Evolutionary conservation across 805 yeast species (phyloP).

Genomic region (Yueomyces sinensis): DNA sequence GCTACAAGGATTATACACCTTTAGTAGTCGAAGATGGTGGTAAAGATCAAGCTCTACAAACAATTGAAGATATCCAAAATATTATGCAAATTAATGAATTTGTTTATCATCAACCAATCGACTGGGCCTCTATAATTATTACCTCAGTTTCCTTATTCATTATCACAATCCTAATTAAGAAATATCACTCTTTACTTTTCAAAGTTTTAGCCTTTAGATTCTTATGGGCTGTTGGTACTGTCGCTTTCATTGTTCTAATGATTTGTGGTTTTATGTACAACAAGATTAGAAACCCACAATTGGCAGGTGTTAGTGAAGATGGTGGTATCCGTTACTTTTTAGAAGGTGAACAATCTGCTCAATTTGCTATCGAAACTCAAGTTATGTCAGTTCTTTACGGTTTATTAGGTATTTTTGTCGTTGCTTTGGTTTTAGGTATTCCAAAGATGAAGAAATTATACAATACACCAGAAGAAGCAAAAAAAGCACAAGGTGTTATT

Average conservation of each 20-base stretch:
- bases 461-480: constrained; percentile 21
- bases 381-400: constrained; percentile 66
- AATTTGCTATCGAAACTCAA: constrained; percentile 84
- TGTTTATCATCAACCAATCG: constrained; percentile 23
- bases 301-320: constrained; percentile 29
- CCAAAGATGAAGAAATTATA: constrained; percentile 25
- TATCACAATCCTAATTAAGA: constrained; percentile 23
- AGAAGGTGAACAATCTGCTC: constrained; percentile 56
- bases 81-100: constrained; percentile 17
- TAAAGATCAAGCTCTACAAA: constrained; percentile 21
- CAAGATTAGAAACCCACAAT: constrained; percentile 58
- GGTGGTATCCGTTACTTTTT: constrained; percentile 40
- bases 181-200: constrained; percentile 24
- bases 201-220: constrained; percentile 35
- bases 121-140: constrained; percentile 26
- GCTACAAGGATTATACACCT: constrained; percentile 16
- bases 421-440: constrained; percentile 44
- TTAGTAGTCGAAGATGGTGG: constrained; percentile 24
- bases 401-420: constrained; percentile 42
- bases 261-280: constrained; percentile 91
- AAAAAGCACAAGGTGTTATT: constrained; percentile 32
- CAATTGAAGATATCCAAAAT: constrained; percentile 19
- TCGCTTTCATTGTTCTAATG: constrained; percentile 60
- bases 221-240: constrained; percentile 55
- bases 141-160: constrained; percentile 25